A percentile compares a stretch with the other conserved stretches of the same genome.
Conservation (phyloP, 1,284 basidiomycete genomes). For the Vanrija humicola region DNA sequence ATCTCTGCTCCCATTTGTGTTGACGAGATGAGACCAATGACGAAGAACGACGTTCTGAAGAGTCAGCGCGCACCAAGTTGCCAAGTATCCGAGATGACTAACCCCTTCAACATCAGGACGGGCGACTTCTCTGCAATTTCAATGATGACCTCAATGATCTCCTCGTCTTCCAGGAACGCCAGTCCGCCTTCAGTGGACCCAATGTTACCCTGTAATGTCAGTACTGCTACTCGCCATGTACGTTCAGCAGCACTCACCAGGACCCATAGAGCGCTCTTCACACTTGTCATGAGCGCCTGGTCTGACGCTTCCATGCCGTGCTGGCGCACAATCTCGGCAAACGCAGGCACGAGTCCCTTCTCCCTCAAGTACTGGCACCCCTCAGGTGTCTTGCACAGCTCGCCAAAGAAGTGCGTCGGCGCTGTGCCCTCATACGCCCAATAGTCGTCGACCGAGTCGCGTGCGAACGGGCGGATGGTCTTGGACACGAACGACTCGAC, state of each 20-base stretch:
- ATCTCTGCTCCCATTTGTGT: conserved; percentile 73
- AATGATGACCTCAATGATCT: conserved; percentile 81
- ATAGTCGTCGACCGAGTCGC: conserved; percentile 39
- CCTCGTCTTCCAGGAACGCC: conserved; percentile 91
- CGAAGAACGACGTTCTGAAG: conserved; percentile 88
- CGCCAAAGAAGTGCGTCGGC: conserved; percentile 95
- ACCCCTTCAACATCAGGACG: conserved; percentile 92
- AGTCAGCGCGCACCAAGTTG: background rate
- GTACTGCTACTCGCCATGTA: background rate
- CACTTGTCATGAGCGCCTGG: conserved; percentile 71
- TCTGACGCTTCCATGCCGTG: conserved; percentile 83
- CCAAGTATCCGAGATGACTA: conserved; percentile 32
- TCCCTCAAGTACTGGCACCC: conserved; percentile 86
- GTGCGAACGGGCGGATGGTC: conserved; percentile 40
- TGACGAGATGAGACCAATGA: conserved; percentile 75
- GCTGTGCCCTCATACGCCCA: conserved; percentile 75
- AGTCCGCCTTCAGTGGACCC: conserved; percentile 85
- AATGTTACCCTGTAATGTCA: conserved; percentile 73
- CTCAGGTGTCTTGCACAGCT: conserved; percentile 91
- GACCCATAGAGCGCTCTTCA: conserved; percentile 96
- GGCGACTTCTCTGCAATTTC: conserved; percentile 85
- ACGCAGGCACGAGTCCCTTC: conserved; percentile 86
- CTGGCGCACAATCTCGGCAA: conserved; percentile 81
- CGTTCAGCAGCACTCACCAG: conserved; percentile 60
- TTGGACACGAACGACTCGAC: conserved; percentile 47